Evolutionary conservation across 495 filamentous ascomycete genomes (phyloP).

Genomic region (Cladorrhinum samala): DNA sequence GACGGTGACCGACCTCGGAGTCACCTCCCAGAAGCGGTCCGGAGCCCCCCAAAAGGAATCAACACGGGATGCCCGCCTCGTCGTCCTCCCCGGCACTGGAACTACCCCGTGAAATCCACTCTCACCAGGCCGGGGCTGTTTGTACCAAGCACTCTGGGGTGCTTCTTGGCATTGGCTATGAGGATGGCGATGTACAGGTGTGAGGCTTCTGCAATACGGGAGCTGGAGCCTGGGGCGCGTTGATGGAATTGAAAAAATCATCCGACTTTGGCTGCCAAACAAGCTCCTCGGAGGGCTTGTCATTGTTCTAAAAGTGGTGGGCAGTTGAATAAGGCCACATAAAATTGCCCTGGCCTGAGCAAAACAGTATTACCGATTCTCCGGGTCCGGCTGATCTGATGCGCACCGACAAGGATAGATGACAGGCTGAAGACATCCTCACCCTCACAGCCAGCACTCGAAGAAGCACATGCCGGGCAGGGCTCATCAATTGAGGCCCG

Average conservation of each 20-base stretch:
- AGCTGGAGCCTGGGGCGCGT: not conserved
- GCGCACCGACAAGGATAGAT: not conserved
- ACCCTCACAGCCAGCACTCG: not conserved
- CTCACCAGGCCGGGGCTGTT: not conserved
- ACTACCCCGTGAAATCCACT: not conserved
- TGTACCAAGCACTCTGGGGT: not conserved
- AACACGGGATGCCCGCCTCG: too few relatives aligned
- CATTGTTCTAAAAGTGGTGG: not conserved
- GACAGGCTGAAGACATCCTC: not conserved
- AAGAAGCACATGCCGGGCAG: not conserved
- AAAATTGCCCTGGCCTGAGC: slow-evolving; percentile 16
- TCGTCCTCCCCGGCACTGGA: not conserved
- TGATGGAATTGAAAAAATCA: too few relatives aligned
- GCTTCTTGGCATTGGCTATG: not conserved
- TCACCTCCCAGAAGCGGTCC: not conserved
- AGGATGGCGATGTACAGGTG: slow-evolving; percentile 2
- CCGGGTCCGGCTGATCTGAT: not conserved
- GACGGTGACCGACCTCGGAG: not conserved
- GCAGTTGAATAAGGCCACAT: slow-evolving; percentile 11
- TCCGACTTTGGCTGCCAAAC: not conserved
- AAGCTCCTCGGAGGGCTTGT: not conserved
- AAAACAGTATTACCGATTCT: not conserved
- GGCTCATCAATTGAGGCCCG: not conserved
- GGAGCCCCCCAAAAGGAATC: not conserved
- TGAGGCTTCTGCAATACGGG: too few relatives aligned